A percentile compares a stretch with the other conserved stretches of the same genome.
These are phyloP conservation scores for Scedosporium minutisporum DNA, from an alignment of 2,329 filamentous ascomycete species.

Conservation along the genomic window DNA sequence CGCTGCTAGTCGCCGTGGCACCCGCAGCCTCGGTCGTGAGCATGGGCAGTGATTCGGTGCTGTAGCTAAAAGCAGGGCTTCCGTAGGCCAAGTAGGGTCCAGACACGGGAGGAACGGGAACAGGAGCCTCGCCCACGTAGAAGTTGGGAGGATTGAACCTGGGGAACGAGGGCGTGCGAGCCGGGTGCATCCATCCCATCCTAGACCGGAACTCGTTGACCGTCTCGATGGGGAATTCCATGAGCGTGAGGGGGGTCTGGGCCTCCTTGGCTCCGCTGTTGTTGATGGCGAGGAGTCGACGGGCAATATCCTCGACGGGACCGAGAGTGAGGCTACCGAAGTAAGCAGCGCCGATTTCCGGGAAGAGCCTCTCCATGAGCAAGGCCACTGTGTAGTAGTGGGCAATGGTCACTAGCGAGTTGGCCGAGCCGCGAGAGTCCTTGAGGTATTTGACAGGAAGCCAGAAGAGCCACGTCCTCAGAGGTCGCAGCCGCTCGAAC, in stretches of 20 bases:
- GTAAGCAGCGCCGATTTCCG: constrained; percentile 82
- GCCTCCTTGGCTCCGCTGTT: constrained; percentile 41
- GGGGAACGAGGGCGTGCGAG: constrained; percentile 50
- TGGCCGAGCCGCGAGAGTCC: constrained; percentile 64
- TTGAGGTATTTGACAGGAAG: constrained; percentile 78
- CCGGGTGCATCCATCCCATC: constrained; percentile 57
- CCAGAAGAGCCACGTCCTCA: constrained; percentile 94
- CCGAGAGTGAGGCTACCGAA: constrained; percentile 70
- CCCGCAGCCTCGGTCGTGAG: constrained; percentile 39
- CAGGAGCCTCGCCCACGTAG: constrained; percentile 32
- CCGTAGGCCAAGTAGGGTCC: constrained; percentile 42
- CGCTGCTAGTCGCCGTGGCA: constrained; percentile 39
- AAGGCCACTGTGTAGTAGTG: constrained; percentile 88
- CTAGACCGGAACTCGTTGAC: constrained; percentile 59
- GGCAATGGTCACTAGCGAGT: constrained; percentile 72
- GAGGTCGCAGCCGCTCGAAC: constrained; percentile 79
- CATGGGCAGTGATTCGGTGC: constrained; percentile 51
- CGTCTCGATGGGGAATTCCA: constrained; percentile 64
- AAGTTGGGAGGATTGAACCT: constrained; percentile 50
- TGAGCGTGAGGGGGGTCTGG: constrained; percentile 54
- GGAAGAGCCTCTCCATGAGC: constrained; percentile 81
- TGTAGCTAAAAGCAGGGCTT: constrained; percentile 53
- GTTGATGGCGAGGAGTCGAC: constrained; percentile 61
- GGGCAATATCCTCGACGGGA: constrained; percentile 79
- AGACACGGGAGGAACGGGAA: constrained; percentile 29